These are phyloP conservation scores for Mycena haematopus DNA, from an alignment of 768 basidiomycete species.

Conservation along the genomic window DNA sequence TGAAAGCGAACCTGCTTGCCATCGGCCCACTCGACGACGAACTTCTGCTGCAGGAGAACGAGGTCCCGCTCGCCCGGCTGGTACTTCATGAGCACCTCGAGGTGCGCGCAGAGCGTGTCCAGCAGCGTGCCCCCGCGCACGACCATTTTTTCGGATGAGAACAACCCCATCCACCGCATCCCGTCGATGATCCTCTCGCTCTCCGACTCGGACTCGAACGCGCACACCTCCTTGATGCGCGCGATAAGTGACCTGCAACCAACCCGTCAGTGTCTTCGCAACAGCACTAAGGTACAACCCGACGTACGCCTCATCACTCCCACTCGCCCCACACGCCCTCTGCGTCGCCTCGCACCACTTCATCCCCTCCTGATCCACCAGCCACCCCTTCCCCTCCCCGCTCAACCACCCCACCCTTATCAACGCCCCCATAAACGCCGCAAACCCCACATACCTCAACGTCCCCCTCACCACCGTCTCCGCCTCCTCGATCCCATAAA, in stretches of 20 bases:
- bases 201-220: slow-evolving; percentile 77
- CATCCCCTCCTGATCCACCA: slow-evolving; percentile 69
- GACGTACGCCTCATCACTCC: slow-evolving; percentile 69
- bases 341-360: slow-evolving; percentile 87
- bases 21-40: slow-evolving; percentile 87
- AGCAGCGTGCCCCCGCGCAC: slow-evolving; percentile 79
- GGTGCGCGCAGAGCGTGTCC: slow-evolving; percentile 61
- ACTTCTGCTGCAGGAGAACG: slow-evolving; percentile 98
- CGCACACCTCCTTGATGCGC: slow-evolving; percentile 70
- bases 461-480: slow-evolving; percentile 92
- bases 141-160: slow-evolving; percentile 69
- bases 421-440: slow-evolving; percentile 87
- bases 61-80: slow-evolving; percentile 85
- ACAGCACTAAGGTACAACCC: not conserved
- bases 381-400: slow-evolving; percentile 75
- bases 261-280: not conserved
- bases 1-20: slow-evolving; percentile 63
- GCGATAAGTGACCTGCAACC: slow-evolving; percentile 66
- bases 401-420: slow-evolving; percentile 89
- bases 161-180: slow-evolving; percentile 91
- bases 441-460: slow-evolving; percentile 94
- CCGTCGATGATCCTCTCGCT: slow-evolving; percentile 83
- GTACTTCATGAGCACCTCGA: no score
- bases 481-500: slow-evolving; percentile 92
- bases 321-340: slow-evolving; percentile 71